Evolutionary conservation across 202 grass and related monocot species (phyloP).

Genomic region (Dendrocalamus latiflorus): DNA sequence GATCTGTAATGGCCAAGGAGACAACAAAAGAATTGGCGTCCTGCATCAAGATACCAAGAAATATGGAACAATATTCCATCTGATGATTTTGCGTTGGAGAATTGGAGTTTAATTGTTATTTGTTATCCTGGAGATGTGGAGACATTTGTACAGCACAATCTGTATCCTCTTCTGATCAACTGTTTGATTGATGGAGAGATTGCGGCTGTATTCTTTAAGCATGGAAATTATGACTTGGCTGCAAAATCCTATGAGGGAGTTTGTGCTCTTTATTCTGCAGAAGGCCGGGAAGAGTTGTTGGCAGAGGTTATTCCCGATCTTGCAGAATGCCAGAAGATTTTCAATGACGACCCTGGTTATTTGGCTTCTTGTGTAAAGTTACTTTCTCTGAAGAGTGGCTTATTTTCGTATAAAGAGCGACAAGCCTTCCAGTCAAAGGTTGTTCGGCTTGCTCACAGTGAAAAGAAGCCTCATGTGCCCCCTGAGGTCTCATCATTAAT

Average conservation of each 20-base stretch:
- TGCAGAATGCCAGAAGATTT: slow-evolving; percentile 96
- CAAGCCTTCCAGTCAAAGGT: slow-evolving; percentile 94
- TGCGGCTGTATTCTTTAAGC: slow-evolving; percentile 82
- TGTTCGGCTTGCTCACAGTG: slow-evolving; percentile 86
- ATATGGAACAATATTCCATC: slow-evolving; percentile 56
- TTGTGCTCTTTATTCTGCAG: slow-evolving; percentile 88
- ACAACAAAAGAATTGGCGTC: slow-evolving; percentile 65
- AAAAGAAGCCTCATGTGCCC: slow-evolving; percentile 85
- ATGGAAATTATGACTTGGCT: slow-evolving; percentile 82
- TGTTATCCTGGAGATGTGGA: no score
- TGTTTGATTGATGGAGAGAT: slow-evolving; percentile 92
- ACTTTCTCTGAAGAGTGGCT: slow-evolving; percentile 68
- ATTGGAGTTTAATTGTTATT: no score
- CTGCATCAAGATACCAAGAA: slow-evolving; percentile 68
- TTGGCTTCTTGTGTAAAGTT: no score
- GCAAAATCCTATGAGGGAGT: slow-evolving; percentile 98
- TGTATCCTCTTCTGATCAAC: slow-evolving; percentile 71
- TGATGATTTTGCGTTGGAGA: no score
- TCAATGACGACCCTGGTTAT: slow-evolving; percentile 87
- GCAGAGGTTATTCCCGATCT: slow-evolving; percentile 93
- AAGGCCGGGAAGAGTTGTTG: slow-evolving; percentile 92
- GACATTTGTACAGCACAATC: slow-evolving; percentile 61
- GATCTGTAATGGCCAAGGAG: slow-evolving; percentile 67
- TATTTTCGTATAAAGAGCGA: slow-evolving; percentile 85
- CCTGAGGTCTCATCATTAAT: no score